Evolutionary conservation across 1,284 basidiomycete genomes (phyloP).

Genomic region (Cronartium quercuum): DNA sequence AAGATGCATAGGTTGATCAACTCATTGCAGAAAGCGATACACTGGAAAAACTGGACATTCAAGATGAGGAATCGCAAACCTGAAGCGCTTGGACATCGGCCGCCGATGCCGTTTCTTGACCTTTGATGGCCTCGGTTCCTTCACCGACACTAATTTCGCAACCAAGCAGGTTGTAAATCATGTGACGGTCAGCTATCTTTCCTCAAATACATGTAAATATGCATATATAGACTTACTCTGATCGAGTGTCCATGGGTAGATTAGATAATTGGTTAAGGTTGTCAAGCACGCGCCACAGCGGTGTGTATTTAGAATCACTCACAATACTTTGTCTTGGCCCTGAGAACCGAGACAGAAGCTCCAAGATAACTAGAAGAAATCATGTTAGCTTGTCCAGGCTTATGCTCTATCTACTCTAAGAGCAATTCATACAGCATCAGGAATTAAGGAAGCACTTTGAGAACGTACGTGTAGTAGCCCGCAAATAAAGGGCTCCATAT

Average conservation of each 20-base stretch:
- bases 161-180: background rate
- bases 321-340: background rate
- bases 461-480: background rate
- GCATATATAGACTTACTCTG: too few relatives aligned
- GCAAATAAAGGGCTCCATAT: background rate
- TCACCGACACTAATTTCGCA: background rate
- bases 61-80: background rate
- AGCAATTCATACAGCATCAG: background rate
- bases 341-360: background rate
- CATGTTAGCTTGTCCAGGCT: background rate
- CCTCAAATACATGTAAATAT: too few relatives aligned
- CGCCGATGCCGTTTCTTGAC: background rate
- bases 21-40: too few relatives aligned
- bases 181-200: background rate
- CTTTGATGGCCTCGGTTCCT: background rate
- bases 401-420: too few relatives aligned
- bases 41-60: background rate
- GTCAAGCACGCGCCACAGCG: too few relatives aligned
- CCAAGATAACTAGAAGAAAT: background rate
- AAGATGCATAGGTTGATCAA: background rate
- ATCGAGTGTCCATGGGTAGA: too few relatives aligned
- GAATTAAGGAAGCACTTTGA: background rate
- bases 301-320: background rate
- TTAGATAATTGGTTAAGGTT: too few relatives aligned
- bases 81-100: background rate